Percentiles rank a stretch among this genome's conserved stretches.
phyloP scores from a whole-genome alignment of 2,329 filamentous ascomycete genomes.

The Acephala macrosclerotiorum region DNA sequence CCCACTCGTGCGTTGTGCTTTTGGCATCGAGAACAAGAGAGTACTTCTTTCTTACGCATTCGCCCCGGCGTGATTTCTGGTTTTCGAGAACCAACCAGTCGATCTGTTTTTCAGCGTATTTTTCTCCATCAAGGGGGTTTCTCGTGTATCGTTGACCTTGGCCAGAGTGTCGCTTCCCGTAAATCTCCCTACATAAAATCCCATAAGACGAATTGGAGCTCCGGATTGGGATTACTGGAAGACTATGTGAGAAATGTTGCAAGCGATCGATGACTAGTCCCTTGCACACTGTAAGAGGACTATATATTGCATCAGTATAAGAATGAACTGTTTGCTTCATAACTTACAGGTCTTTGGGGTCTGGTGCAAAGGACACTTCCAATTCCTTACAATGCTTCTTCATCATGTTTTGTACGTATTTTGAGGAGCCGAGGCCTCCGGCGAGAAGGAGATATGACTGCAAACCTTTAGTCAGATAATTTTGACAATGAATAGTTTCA shows the following conservation, averaged over 20 bases:
- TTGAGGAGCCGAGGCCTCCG: background rate
- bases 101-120: background rate
- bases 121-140: background rate
- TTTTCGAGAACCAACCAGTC: background rate
- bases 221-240: background rate
- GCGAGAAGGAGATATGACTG: background rate
- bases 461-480: background rate
- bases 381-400: background rate
- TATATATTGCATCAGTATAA: background rate
- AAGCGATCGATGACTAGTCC: constrained; percentile 2
- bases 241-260: background rate
- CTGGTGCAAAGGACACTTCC: background rate
- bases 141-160: background rate
- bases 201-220: background rate
- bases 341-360: background rate
- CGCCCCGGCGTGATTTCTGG: background rate
- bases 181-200: background rate
- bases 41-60: background rate
- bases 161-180: background rate
- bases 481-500: background rate
- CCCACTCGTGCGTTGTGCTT: background rate
- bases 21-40: background rate
- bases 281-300: background rate
- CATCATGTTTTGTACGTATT: background rate
- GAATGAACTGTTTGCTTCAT: background rate